phyloP scores from a whole-genome alignment of 2,329 filamentous ascomycete species.

The Hysterium pulicare region DNA sequence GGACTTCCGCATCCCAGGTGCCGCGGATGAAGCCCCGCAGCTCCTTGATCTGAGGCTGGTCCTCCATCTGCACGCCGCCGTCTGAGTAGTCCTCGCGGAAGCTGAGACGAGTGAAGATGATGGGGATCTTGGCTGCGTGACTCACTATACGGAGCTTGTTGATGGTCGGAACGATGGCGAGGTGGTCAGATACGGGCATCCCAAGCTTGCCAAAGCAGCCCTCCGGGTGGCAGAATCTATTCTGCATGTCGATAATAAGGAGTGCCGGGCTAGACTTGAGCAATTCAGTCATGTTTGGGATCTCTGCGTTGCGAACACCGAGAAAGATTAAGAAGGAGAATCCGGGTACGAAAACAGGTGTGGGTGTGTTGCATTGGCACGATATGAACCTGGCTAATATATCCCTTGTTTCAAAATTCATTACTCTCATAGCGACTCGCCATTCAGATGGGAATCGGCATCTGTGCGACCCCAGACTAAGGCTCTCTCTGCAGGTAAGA shows the following conservation, averaged over 20 bases:
- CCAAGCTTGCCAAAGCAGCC: constrained; percentile 16
- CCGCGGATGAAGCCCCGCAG: constrained; percentile 11
- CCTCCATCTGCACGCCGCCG: constrained; percentile 6
- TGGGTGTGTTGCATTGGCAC: too few species aligned
- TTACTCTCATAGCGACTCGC: too few species aligned
- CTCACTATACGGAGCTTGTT: constrained; percentile 10
- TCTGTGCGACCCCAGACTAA: too few species aligned
- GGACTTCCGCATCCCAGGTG: constrained; percentile 13
- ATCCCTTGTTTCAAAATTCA: too few species aligned
- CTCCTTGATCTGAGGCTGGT: constrained; percentile 9
- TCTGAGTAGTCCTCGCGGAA: constrained; percentile 13
- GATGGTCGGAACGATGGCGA: constrained; percentile 11
- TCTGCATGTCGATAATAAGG: constrained; percentile 16
- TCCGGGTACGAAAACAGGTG: too few species aligned
- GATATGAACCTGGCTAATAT: too few species aligned
- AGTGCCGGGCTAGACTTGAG: constrained; percentile 14
- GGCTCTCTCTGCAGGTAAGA: too few species aligned
- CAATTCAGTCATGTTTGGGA: too few species aligned
- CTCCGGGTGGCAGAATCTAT: constrained; percentile 15
- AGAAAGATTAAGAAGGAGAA: too few species aligned
- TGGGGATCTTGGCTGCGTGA: constrained; percentile 8
- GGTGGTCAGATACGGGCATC: constrained; percentile 7
- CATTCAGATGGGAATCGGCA: too few species aligned
- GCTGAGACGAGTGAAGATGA: constrained; percentile 9
- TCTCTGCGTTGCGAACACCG: too few species aligned